Percentiles rank a stretch among this genome's conserved stretches.
phyloP scores from a whole-genome alignment of 2,329 filamentous ascomycete genomes.

The Blastomyces parvus region DNA sequence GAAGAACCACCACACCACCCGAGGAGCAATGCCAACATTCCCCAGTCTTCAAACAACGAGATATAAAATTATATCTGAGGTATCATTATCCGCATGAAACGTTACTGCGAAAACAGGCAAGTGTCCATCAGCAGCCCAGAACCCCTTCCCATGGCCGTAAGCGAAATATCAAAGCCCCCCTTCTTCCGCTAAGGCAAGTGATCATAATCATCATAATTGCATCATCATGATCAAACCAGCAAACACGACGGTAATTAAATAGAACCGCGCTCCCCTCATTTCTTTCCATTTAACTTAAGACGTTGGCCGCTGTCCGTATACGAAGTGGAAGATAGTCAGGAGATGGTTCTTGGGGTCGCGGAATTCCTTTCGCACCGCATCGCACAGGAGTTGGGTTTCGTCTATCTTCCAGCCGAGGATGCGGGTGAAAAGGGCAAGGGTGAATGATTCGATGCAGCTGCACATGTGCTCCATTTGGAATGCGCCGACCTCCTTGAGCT shows the following conservation, averaged over 20 bases:
- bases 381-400: conserved; percentile 26
- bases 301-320: conserved; percentile 1
- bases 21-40: not conserved
- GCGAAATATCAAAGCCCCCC: not conserved
- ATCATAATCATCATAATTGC: not conserved
- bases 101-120: not conserved
- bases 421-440: conserved; percentile 22
- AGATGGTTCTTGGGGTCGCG: conserved; percentile 23
- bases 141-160: not conserved
- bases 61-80: not conserved
- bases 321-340: not conserved
- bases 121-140: not conserved
- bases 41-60: not conserved
- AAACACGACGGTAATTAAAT: too few species aligned
- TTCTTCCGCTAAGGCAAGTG: not conserved
- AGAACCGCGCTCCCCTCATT: not conserved
- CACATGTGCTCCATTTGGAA: conserved; percentile 19
- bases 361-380: conserved; percentile 25
- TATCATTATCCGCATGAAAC: not conserved
- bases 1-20: not conserved
- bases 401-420: conserved; percentile 24
- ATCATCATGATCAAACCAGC: not conserved
- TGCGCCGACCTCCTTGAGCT: conserved; percentile 42
- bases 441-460: conserved; percentile 20
- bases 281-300: not conserved